Evolutionary conservation across 306 rosid genomes (phyloP), one percentile per base, ranked within the genome.

Genomic region (Vicia villosa): DNA sequence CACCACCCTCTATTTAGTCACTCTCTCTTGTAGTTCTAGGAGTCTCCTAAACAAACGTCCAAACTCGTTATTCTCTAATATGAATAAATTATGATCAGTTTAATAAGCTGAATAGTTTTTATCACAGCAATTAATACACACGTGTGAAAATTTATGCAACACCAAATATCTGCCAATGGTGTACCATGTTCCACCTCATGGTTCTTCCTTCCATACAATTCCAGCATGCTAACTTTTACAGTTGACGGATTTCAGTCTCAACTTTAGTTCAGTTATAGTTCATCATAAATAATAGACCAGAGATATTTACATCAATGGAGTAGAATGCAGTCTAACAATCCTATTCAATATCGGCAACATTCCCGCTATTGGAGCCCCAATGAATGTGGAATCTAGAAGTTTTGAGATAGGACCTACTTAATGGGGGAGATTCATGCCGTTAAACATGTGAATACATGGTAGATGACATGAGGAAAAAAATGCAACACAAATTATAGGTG

Each of bases 341-440:
- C 13, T 51, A 58, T 15, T 65, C 16, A 65, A 55, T 46, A 70
- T 22, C 26, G 68, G 30, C 66, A 74, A 37, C 32, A 15, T 54
- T 66, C 38, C 22, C 41, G 17, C 32, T 43, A 68, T 10, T 5
- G 19, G 37, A 64, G 32, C 55, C 21, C 10, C 69, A 54, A 17
- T 36, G 68, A 69, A 55, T 34, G 12, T 11, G 32, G 63, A 28
- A 49, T 47, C 12, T 6, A 59, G 41, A 45, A 42, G 22, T 40
- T 62, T 41, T 49, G 52, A 30, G 26, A n/a, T 60, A 22, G 63
- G 49, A 61, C 54, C 28, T 56, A 58, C 65, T 62, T 55, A 70
- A 63, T 34, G 30, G 38, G 62, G 36, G 67, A 69, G 61, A 66
- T 64, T 45, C 30, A n/a, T 45, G 76, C 55, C 56, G 45, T 55